phyloP scores from a whole-genome alignment of 768 basidiomycete species.

The Gloeopeniophorella convolvens region DNA sequence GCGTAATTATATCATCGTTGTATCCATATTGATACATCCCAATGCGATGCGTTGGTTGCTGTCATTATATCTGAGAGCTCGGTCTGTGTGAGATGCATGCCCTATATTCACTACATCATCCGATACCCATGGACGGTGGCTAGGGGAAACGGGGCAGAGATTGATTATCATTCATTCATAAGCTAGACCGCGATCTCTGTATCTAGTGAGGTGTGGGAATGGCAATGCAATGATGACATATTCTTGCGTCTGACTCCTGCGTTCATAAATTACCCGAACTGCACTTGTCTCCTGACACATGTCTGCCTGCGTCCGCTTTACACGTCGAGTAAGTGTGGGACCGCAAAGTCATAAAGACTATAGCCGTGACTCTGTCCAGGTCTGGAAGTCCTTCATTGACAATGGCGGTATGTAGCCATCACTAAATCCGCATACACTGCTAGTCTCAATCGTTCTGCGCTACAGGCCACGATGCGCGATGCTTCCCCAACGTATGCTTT shows the following conservation, averaged over 20 bases:
- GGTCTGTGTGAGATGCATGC: constrained; percentile 29
- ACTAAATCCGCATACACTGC: neutral
- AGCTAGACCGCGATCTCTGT: constrained; percentile 17
- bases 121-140: constrained; percentile 47
- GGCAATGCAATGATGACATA: constrained; percentile 8
- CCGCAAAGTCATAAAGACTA: neutral
- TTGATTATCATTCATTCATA: constrained; percentile 29
- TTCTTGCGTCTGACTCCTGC: no score
- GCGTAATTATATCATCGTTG: constrained; percentile 40
- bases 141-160: constrained; percentile 85
- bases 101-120: constrained; percentile 73
- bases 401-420: constrained; percentile 48
- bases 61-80: constrained; percentile 1
- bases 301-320: constrained; percentile 69
- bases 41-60: constrained; percentile 20
- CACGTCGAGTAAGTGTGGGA: constrained; percentile 41
- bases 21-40: constrained; percentile 23
- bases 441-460: constrained; percentile 6
- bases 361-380: constrained; percentile 35
- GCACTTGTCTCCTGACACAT: constrained; percentile 27
- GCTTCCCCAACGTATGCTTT: constrained; percentile 64
- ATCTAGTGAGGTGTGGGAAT: constrained; percentile 16
- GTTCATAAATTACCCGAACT: no score
- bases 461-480: constrained; percentile 71
- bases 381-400: constrained; percentile 76